A percentile compares a stretch with the other conserved stretches of the same genome.
These are phyloP conservation scores for Chaetoscypha palmicola DNA, from an alignment of 2,329 filamentous ascomycete species.

Conservation along the genomic window DNA sequence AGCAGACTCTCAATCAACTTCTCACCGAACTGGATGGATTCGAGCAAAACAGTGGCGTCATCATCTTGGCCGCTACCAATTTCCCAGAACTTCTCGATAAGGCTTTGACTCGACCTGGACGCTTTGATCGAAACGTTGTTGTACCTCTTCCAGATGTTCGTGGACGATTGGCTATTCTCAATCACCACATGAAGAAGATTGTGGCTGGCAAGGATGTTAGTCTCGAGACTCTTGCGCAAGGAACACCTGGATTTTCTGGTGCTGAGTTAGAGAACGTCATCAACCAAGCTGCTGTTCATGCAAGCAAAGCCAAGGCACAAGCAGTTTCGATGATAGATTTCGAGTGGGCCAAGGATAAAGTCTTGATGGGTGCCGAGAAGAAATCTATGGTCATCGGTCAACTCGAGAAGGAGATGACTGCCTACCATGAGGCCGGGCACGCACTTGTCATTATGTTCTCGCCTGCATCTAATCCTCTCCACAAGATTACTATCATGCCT, in stretches of 20 bases:
- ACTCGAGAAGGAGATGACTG: conserved; percentile 93
- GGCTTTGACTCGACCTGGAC: conserved; percentile 85
- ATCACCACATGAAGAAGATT: conserved; percentile 90
- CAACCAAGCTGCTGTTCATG: conserved; percentile 90
- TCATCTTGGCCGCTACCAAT: conserved; percentile 94
- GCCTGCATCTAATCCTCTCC: conserved; percentile 65
- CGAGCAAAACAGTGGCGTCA: conserved; percentile 87
- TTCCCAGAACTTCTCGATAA: conserved; percentile 93
- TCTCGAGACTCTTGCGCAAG: conserved; percentile 73
- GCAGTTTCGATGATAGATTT: conserved; percentile 74
- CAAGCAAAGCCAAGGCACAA: conserved; percentile 76
- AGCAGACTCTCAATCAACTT: conserved; percentile 95
- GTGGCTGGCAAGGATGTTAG: conserved; percentile 76
- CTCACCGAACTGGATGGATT: conserved; percentile 97
- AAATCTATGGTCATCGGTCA: conserved; percentile 83
- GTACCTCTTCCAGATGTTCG: conserved; percentile 89
- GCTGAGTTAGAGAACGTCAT: conserved; percentile 95
- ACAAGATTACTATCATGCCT: conserved; percentile 96
- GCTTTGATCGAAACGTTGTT: conserved; percentile 87
- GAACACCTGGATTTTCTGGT: conserved; percentile 86
- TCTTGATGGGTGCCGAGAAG: conserved; percentile 92
- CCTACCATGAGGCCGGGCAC: conserved; percentile 93
- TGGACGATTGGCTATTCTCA: conserved; percentile 84
- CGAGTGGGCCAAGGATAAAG: conserved; percentile 97
- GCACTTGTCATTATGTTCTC: conserved; percentile 83